Evolutionary conservation across 352 stramenopile species (phyloP), one percentile per base, ranked within the genome.

Genomic region (Globisporangium paroecandrum): DNA sequence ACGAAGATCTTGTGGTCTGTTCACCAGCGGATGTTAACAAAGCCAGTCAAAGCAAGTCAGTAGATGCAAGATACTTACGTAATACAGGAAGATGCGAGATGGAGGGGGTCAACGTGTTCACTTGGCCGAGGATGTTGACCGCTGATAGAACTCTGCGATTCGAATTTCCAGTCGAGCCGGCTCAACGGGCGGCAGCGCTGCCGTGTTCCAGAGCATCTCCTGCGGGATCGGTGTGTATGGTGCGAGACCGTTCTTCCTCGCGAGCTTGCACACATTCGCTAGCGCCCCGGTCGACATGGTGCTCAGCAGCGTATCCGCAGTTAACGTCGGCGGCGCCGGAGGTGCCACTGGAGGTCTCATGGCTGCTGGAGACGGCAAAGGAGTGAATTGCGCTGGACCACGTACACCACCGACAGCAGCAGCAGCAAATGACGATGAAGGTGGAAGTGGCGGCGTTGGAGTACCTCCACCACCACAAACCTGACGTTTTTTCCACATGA

Each of bases 101-200:
- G 0, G 36, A 41, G 36, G 36, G 10, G 9, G 9, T 32, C 29
- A 41, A 41, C 1, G 9, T 41, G 36, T 49, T 69, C 53, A 47
- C 34, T 43, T 64, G 9, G 32, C n/a, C 0, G 38, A 47, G 7
- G 53, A 55, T 46, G 36, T 7, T 22, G 58, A 32, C 32, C 63
- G 53, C 20, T 74, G 77, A 68, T 89, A 90, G 68, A 83, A 90
- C 62, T 89, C 82, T 1, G 68, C 72, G 43, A 90, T 68, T 13
- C 82, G 78, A 49, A 85, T 82, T 55, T 87, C 79, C 12, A 89
- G 68, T 59, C 82, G 69, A 25, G 76, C 82, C 2, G 77, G 75
- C 62, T 90, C 79, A 9, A 89, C 73, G 0, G 58, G 68, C 36
- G 78, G 73, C 22, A 79, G 68, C n/a, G 57, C 70, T 20, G 67